Base-by-base conservation (phyloP, 257 asterid species). In the Misopates orontium region DNA sequence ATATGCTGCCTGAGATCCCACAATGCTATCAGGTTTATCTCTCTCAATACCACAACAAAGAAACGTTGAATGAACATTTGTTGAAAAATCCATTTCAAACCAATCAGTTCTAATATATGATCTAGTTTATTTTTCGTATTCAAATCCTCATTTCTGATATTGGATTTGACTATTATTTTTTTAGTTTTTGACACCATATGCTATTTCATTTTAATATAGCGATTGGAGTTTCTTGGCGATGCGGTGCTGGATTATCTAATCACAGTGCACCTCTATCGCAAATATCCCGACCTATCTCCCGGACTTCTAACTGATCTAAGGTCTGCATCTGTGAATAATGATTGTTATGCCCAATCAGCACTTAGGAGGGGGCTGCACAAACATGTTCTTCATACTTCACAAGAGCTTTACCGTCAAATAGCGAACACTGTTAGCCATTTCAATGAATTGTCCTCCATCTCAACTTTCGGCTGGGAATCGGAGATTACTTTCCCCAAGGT, bases 221-320 rank as follows among this genome's bases (percentile, higher is more conserved):
- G 97, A 6, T 77, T 92, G 67, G 97, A 92, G 67, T 92, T 79
- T 78, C 92, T 92, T 20, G 98, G 98, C 56, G 98, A 92, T 73
- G 91, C 97, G 0, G 89, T 89, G 70, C 75, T 89, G 0, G 98
- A 92, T 71, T 87, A 85, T 65, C 68, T 84, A 0, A 80, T 92
- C 10, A 87, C 97, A 0, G 40, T 60, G 60, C 78, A 89, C 67
- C 87, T 89, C 6, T 92, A 82, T 70, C 28, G 44, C 6, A 68
- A 78, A 49, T 64, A 87, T 73, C 93, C 90, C 0, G 86, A 83
- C 24, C 65, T 84, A 4, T 80, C 96, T 45, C 97, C 97, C 0
- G 96, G 93, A 13, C 66, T 82, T 25, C 77, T 92, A 44, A 92
- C 98, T 1, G 93, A 92, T 80, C 79, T 92, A 18, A 81, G 98